Evolutionary conservation across 2,329 filamentous ascomycete species (phyloP), one percentile per base, ranked within the genome.

Genomic region (Ascochyta pisi): DNA sequence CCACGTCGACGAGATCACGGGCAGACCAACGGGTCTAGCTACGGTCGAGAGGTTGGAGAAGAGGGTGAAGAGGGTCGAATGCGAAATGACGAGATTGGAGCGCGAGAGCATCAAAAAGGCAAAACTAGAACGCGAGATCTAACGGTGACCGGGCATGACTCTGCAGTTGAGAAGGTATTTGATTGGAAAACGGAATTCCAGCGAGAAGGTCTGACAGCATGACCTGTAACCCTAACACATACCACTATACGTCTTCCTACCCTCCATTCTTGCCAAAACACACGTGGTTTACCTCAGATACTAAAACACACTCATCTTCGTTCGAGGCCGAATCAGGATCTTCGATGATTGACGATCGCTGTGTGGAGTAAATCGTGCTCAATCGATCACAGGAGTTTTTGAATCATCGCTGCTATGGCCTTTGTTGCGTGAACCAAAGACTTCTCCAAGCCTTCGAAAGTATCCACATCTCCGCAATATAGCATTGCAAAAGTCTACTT

Each of bases 111-210:
- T 10, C 9, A 12, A 13, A 19, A 43, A 16, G 9, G 33, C 19
- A 13, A 23, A 15, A 2, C 19, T 23, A 23, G 34, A 45, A 9
- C 46, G 46, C 46, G 34, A 42, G 13, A 50, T 29, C 10, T 19
- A 23, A 33, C 27, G 10, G n/a, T 47, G 27, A 48, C 4, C 16
- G 29, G 35, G 6, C 43, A 43, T 19, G 42, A 39, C 3, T 42
- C 47, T 34, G 27, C 33, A 6, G 10, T 16, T 23, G 33, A 33
- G 19, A 47, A 31, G 1, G 31, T 43, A n/a, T 38, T 34, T 3
- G 53, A 56, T 8, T 56, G 53, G 53, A 51, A 44, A 38, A 39
- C 48, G 7, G 42, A 51, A 3, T 56, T 51, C 9, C 53, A 50
- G 41, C 53, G 19, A 23, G 38, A 38, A 43, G 53, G 31, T 16